Conservation (phyloP, 148 eudicot genomes). For the Bassia scoparia region DNA sequence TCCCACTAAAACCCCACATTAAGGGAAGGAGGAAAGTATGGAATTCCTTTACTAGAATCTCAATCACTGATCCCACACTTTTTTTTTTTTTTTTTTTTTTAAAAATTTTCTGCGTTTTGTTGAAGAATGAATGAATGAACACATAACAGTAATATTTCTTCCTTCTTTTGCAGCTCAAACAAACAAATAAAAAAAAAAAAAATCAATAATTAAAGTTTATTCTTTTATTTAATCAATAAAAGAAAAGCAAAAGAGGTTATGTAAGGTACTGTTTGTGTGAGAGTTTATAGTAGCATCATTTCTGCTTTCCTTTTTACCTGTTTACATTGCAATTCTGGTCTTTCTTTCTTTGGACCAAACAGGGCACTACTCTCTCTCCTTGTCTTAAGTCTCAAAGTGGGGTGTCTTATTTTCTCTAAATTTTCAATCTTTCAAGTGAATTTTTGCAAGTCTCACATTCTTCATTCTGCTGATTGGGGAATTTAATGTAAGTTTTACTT, state of each 20-base stretch:
- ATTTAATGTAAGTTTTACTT: slow-evolving; percentile 27
- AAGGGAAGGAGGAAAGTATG: neutral
- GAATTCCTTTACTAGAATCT: slow-evolving; percentile 10
- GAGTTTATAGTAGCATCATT: slow-evolving; percentile 8
- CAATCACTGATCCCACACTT: slow-evolving; percentile 23
- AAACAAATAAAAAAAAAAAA: neutral
- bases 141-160: slow-evolving; percentile 14
- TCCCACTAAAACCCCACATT: slow-evolving; percentile 15
- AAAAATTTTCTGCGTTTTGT: neutral
- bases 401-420: slow-evolving; percentile 7
- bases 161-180: slow-evolving; percentile 18
- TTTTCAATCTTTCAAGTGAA: neutral
- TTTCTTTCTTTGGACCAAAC: slow-evolving; percentile 19
- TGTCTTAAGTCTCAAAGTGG: neutral
- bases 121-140: slow-evolving; percentile 13
- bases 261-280: slow-evolving; percentile 13
- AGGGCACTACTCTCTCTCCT: neutral
- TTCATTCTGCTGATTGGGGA: slow-evolving; percentile 7
- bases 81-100: neutral
- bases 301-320: slow-evolving; percentile 17
- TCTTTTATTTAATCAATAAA: neutral
- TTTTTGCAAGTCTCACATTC: slow-evolving; percentile 17
- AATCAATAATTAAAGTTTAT: neutral
- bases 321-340: slow-evolving; percentile 6
- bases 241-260: slow-evolving; percentile 3